Evolutionary conservation across 306 rosid genomes (phyloP), one percentile per base, ranked within the genome.

Genomic region (Heteromeles arbutifolia): DNA sequence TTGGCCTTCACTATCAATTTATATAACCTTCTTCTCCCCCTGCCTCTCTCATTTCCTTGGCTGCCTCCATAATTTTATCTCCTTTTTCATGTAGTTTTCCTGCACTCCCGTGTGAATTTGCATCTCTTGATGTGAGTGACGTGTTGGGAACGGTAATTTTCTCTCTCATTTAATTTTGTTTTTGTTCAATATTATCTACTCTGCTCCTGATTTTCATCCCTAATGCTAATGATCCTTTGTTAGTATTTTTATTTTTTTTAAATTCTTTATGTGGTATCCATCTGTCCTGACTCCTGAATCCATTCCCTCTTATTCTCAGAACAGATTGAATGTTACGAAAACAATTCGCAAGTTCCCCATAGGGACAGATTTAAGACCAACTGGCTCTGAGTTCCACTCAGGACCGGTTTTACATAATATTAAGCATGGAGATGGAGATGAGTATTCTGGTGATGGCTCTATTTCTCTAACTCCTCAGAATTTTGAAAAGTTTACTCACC

Each of bases 21-120:
- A 63, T n/a, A 19, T 64, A 53, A 41, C 68, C 39, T 73, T n/a
- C n/a, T 12, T 44, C 13, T 25, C 65, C 53, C 21, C 17, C 22
- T 26, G 15, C 9, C 39, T 21, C 8, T n/a, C 48, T 72, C 11
- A 43, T 25, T 32, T 63, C 4, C 70, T 22, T 22, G 31, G 4
- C 8, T 72, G 52, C 22, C 59, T 84, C 67, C 73, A 82, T 82
- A 70, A 83, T 83, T 64, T 66, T 66, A 43, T 56, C 65, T 75
- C 44, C 37, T 78, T 24, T 82, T 44, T 83, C 70, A 69, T 88
- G 92, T 79, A 94, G 98, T 86, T 92, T 92, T 79, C 96, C 95
- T 78, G 88, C 92, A 31, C 98, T 94, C 68, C 88, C 97, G 54
- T 94, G 98, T 80, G 98, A 94, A 83, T 94, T 94, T 90, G 97